Percentiles rank a stretch among this genome's conserved stretches.
These are phyloP conservation scores for Ceratobasidium theobromae DNA, from an alignment of 1,284 basidiomycete species.

Conservation along the genomic window DNA sequence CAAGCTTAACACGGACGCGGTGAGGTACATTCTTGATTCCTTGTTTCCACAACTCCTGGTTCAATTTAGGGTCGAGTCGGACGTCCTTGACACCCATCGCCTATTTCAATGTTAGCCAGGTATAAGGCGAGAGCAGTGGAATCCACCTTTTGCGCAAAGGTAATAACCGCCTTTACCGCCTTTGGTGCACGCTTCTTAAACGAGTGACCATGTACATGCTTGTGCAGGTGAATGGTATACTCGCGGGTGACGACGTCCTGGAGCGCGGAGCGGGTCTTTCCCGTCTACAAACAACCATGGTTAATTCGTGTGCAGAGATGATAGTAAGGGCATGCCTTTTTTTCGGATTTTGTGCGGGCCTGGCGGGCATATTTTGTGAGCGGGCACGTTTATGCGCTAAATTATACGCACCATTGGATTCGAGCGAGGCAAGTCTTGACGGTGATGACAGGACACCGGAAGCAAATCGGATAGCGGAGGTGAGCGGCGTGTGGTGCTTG, in stretches of 20 bases:
- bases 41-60: constrained; percentile 88
- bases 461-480: constrained; percentile 22
- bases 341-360: constrained; percentile 31
- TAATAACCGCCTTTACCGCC: constrained; percentile 88
- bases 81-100: constrained; percentile 93
- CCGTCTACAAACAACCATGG: constrained; percentile 52
- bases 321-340: constrained; percentile 9
- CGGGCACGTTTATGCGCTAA: neutral
- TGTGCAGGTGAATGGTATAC: constrained; percentile 96
- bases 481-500: neutral
- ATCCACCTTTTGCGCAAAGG: constrained; percentile 74
- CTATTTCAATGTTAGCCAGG: neutral
- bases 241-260: constrained; percentile 96
- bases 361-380: neutral
- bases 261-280: constrained; percentile 90
- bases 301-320: too few relatives aligned
- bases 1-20: constrained; percentile 86
- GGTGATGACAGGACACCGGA: constrained; percentile 18
- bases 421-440: constrained; percentile 9
- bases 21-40: constrained; percentile 91
- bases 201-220: constrained; percentile 83
- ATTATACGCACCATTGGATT: constrained; percentile 22
- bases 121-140: neutral
- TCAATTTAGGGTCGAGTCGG: constrained; percentile 88
- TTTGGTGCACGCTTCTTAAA: constrained; percentile 95